Evolutionary conservation across 2,329 filamentous ascomycete genomes (phyloP).

Genomic region (Tolypocladium ovalisporum): DNA sequence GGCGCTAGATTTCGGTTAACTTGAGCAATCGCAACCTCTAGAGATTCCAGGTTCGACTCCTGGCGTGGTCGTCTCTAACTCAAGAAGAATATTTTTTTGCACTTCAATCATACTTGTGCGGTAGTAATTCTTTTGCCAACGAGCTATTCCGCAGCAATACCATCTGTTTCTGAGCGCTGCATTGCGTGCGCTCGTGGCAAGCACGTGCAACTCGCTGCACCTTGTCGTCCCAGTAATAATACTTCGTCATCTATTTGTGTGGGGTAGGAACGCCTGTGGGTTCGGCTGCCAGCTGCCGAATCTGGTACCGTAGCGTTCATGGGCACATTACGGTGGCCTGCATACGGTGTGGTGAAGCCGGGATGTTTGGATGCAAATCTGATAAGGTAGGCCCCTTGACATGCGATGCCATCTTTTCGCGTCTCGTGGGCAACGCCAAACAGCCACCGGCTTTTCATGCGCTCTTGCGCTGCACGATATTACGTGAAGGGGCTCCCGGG

Average conservation of each 20-base stretch:
- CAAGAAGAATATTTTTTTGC: background rate
- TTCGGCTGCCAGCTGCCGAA: background rate
- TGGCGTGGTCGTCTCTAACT: conserved; percentile 24
- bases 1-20: conserved; percentile 30
- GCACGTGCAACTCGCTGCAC: background rate
- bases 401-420: background rate
- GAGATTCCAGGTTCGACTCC: conserved; percentile 33
- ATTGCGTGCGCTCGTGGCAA: background rate
- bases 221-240: no score
- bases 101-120: no score
- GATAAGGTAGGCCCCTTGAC: no score
- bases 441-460: background rate
- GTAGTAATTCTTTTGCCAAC: background rate
- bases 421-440: background rate
- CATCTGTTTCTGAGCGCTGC: background rate
- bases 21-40: conserved; percentile 17
- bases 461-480: background rate
- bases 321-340: background rate
- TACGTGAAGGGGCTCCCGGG: background rate
- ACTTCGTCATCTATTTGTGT: background rate
- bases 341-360: background rate
- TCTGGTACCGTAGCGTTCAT: no score
- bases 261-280: background rate
- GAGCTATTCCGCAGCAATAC: no score
- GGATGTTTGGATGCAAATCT: background rate